Evolutionary conservation across 345 rosid genomes (phyloP).

Genomic region (Excoecaria agallocha): DNA sequence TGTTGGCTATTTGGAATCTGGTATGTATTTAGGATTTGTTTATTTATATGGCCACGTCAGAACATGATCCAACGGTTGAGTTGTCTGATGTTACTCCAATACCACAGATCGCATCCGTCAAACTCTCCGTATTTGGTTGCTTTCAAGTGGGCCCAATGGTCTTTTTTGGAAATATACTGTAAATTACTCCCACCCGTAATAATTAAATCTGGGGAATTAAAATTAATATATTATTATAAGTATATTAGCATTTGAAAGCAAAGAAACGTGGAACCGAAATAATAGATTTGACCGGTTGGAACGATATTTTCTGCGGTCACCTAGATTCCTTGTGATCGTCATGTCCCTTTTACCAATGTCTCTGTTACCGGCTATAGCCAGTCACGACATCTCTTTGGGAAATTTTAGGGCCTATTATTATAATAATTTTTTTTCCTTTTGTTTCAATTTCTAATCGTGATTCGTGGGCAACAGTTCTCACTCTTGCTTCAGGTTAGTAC

Average conservation of each 20-base stretch:
- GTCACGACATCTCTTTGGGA: constrained; percentile 49
- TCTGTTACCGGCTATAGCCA: constrained; percentile 52
- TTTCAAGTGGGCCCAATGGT: constrained; percentile 33
- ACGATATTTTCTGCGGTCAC: constrained; percentile 50
- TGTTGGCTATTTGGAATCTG: constrained; percentile 27
- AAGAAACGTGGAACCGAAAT: too few species aligned
- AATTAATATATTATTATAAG: constrained; percentile 10
- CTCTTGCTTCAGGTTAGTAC: constrained; percentile 12
- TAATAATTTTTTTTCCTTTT: not conserved
- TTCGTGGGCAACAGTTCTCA: constrained; percentile 51
- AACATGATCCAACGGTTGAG: constrained; percentile 42
- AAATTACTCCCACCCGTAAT: too few species aligned
- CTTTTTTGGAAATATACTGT: constrained; percentile 28
- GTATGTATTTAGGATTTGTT: constrained; percentile 13
- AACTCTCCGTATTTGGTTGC: constrained; percentile 3
- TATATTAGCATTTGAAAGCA: too few species aligned
- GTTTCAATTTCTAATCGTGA: constrained; percentile 40
- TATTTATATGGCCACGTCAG: constrained; percentile 62
- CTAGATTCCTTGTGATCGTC: constrained; percentile 55
- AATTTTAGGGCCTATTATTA: constrained; percentile 23
- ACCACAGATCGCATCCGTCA: constrained; percentile 33
- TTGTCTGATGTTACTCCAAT: not conserved
- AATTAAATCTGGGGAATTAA: constrained; percentile 1
- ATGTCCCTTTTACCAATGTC: constrained; percentile 52
- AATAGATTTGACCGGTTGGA: constrained; percentile 64